Base-by-base conservation (phyloP, 2,329 filamentous ascomycete species). In the Fusarium sp. region DNA sequence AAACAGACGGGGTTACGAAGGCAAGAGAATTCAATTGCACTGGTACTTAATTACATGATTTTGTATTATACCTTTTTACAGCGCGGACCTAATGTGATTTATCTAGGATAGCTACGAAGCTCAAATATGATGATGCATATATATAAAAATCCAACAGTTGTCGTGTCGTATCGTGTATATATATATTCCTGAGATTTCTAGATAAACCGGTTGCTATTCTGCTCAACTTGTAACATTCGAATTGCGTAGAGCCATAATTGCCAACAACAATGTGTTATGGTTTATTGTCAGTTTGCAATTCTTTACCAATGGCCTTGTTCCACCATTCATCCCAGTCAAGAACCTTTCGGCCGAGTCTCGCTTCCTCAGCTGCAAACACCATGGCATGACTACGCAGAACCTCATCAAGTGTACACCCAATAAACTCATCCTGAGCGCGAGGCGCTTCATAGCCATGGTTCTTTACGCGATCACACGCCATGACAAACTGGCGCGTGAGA, bases 351-450 rank as follows among this genome's bases (percentile, higher is more conserved):
- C 83, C 81, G 45, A 79, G 80, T 69, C 94, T 84, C 6, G 94
- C 92, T 69, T 96, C 90, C 76, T 98, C 95, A 0, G 94, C 95
- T 21, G 92, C 93, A 79, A 97, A 99, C 0, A 97, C 94, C 76
- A 95, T 85, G 2, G 91, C 93, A 77, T 98, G 95, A 70, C 92
- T 96, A 44, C 90, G 83, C n/a, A 98, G 83, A 2, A 90, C 86
- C 71, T 98, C 95, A 53, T 97, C 92, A 8, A 97, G 77, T 11
- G 89, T 90, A 75, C 92, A 96, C 0, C 92, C 93, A 23, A 98
- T 80, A 71, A 88, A 86, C 70, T 87, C 80, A 53, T 81, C 80
- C 80, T 98, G 94, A 2, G 93, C 93, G 59, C 83, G 83, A 36
- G 82, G 78, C 1, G 90, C 88, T 25, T 79, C 76, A 85, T 88